Percentiles rank a stretch among this genome's conserved stretches.
These are phyloP conservation scores for Lentinula sp. DNA, from an alignment of 768 basidiomycete genomes.

Conservation along the genomic window DNA sequence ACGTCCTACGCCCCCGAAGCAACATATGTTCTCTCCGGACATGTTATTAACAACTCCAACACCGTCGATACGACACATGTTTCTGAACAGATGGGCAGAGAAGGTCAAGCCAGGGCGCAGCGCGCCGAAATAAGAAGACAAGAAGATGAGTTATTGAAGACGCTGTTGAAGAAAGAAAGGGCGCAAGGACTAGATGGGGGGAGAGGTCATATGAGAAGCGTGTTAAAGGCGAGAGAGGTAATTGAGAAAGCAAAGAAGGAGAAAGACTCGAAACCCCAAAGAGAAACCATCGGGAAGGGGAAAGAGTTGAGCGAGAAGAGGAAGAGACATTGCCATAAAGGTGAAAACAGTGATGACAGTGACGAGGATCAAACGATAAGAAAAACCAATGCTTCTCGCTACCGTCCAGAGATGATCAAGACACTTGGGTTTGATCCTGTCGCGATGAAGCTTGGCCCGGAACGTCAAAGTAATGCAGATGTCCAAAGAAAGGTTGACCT, in stretches of 20 bases:
- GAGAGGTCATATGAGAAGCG: slow-evolving; percentile 60
- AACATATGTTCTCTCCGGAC: slow-evolving; percentile 81
- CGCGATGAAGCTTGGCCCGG: slow-evolving; percentile 36
- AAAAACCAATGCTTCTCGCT: slow-evolving; percentile 17
- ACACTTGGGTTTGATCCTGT: slow-evolving; percentile 79
- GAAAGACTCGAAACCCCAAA: slow-evolving; percentile 8
- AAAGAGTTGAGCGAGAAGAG: slow-evolving; percentile 14
- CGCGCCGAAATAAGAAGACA: slow-evolving; percentile 53
- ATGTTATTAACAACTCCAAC: slow-evolving; percentile 51
- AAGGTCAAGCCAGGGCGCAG: slow-evolving; percentile 71
- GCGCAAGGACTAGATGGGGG: slow-evolving; percentile 33
- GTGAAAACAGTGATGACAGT: slow-evolving; percentile 10
- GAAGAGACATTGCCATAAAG: slow-evolving; percentile 22
- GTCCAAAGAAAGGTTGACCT: slow-evolving; percentile 52
- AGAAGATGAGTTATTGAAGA: slow-evolving; percentile 55
- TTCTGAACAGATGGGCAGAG: slow-evolving; percentile 71
- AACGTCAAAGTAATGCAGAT: slow-evolving; percentile 30
- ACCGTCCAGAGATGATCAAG: slow-evolving; percentile 63
- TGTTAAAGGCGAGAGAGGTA: slow-evolving; percentile 54
- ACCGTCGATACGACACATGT: slow-evolving; percentile 38
- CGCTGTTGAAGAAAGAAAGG: slow-evolving; percentile 32
- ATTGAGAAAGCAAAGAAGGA: slow-evolving; percentile 17
- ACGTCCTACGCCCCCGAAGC: slow-evolving; percentile 22
- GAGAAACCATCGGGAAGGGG: slow-evolving; percentile 13
- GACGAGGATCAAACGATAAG: slow-evolving; percentile 16